Base-by-base conservation (phyloP, 352 stramenopile genomes). In the Phytophthora foliorum region DNA sequence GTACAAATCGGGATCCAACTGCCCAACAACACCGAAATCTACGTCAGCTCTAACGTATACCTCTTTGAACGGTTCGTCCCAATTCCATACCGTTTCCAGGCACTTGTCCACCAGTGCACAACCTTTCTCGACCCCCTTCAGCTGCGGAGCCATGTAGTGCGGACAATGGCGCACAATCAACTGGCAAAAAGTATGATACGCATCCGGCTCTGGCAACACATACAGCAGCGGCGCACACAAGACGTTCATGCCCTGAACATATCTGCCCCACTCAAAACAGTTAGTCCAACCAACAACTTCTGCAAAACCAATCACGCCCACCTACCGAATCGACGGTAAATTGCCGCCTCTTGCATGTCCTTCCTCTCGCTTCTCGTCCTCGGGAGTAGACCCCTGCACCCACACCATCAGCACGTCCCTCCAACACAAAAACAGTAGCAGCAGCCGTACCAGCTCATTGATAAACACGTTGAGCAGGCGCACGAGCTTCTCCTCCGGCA, bases 191-290 rank as follows among this genome's bases (percentile, higher is more conserved):
- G 85, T 94, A 49, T 90, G 88, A 66, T 97, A 98, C 19, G 93
- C 93, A 45, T 98, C 93, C 14, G 89, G 74, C 50, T 98, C 93
- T 3, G 92, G 89, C 76, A 98, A 84, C n/a, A 97, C 90, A 67
- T 97, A 98, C n/a, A 98, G 72, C 44, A 98, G 71, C 45, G 92
- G 90, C 13, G 89, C 92, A 57, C 88, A 97, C 17, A 98, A 56
- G 22, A 98, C 82, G 63, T 97, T 98, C 90, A 98, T 97, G 42
- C 92, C 92, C 67, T 98, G 93, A n/a, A 98, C 92, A 61, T 98
- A 98, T 58, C 82, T 87, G 49, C 10, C 17, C 31, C 16, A 39
- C 60, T 42, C 9, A 34, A 17, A 29, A 27, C 10, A 4, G 25
- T 7, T 22, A 41, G 36, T 19, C 39, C 38, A 69, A 54, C 41